Evolutionary conservation across 345 rosid species (phyloP).

Genomic region (Eucalyptus melliodora): DNA sequence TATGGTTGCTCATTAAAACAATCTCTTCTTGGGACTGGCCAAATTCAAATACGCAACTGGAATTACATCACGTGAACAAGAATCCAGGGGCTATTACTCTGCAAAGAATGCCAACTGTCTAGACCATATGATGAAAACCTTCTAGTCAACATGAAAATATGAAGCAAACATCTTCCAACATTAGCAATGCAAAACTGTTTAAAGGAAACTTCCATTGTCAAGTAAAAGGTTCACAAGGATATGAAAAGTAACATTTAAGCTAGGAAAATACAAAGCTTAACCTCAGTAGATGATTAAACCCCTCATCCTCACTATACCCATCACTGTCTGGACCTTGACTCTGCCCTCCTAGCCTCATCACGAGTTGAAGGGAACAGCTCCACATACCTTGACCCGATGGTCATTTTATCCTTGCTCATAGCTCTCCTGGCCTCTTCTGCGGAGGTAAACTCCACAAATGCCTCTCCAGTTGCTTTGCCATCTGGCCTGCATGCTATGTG

Average conservation of each 20-base stretch:
- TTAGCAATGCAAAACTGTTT: background rate
- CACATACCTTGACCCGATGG: constrained; percentile 74
- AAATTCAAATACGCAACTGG: background rate
- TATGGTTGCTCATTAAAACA: background rate
- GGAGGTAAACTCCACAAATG: constrained; percentile 74
- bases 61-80: background rate
- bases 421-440: constrained; percentile 74
- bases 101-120: background rate
- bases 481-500: constrained; percentile 85
- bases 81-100: background rate
- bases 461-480: constrained; percentile 95
- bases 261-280: background rate
- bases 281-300: background rate
- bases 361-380: constrained; percentile 80
- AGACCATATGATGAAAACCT: background rate
- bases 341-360: constrained; percentile 80
- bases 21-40: background rate
- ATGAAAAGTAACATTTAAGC: background rate
- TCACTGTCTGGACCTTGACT: constrained; percentile 91
- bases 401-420: constrained; percentile 87
- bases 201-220: background rate
- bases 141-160: background rate
- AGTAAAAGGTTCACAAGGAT: background rate
- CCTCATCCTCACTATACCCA: background rate
- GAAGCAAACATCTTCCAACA: background rate